phyloP scores from a whole-genome alignment of 306 rosid species.

The Quercus dentata region DNA sequence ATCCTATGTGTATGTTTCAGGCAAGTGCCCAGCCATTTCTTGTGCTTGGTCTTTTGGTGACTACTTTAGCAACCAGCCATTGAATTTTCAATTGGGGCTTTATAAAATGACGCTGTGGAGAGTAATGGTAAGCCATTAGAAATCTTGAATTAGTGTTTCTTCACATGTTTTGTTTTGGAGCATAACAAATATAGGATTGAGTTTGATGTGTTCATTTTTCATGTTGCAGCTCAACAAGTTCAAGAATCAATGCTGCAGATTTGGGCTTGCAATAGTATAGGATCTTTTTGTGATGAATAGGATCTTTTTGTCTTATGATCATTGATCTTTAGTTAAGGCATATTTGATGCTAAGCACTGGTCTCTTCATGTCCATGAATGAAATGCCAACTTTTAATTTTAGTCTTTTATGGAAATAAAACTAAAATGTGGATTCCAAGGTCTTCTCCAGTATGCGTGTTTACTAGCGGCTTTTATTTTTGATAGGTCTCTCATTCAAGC shows the following conservation, averaged over 20 bases:
- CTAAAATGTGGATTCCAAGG: neutral
- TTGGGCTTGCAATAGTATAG: too few relatives aligned
- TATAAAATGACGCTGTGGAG: too few relatives aligned
- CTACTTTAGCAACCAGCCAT: conserved; percentile 57
- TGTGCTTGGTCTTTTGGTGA: conserved; percentile 52
- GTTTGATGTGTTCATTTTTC: too few relatives aligned
- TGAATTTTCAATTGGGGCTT: conserved; percentile 1
- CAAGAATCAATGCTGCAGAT: too few relatives aligned
- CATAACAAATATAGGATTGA: too few relatives aligned
- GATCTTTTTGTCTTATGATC: neutral
- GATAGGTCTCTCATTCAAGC: conserved; percentile 17
- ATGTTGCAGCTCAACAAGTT: too few relatives aligned
- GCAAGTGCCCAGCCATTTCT: conserved; percentile 72
- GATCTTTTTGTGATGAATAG: too few relatives aligned
- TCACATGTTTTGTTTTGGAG: too few relatives aligned
- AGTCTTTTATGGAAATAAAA: neutral
- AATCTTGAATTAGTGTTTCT: too few relatives aligned
- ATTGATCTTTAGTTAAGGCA: neutral
- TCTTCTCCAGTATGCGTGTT: neutral
- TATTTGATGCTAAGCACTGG: neutral
- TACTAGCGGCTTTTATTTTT: conserved; percentile 16
- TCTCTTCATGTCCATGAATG: neutral
- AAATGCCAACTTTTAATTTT: neutral
- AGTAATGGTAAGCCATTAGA: neutral
- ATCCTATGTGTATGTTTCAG: conserved; percentile 24